Evolutionary conservation across 1,284 basidiomycete species (phyloP), one percentile per base, ranked within the genome.

Genomic region (Leccinum variabile): DNA sequence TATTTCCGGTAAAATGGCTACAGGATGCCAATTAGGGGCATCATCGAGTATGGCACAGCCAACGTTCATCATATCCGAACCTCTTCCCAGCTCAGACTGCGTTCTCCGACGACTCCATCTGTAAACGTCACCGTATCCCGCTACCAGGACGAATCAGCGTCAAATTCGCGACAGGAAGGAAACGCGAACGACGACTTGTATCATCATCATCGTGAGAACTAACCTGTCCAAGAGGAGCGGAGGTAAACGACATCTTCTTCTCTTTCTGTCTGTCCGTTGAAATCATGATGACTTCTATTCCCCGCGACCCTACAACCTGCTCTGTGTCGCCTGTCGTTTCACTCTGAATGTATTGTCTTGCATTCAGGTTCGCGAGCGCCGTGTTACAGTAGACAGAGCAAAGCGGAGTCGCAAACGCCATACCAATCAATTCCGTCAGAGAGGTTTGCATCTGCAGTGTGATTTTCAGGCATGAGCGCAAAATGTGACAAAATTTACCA

Each of bases 311-410:
- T 18, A 18, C 5, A 33, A 28, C 22, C 35, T 16, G n/a, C 54
- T 55, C 54, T 7, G 58, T 22, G 11, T 41, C 16, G 25, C n/a
- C 25, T 3, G 18, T 32, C n/a, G 11, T 8, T 49, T 39, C 41
- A 5, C 57, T 52, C 2, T 25, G 33, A 10, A 68, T 33, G 41
- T 65, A 65, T 13, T 28, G 9, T 37, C 67, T 60, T 1, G 46
- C 66, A 11, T 57, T 57, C 56, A 57, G 18, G 28, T 57, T 57
- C 28, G 56, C 56, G 56, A 57, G 39, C 2, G 39, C 56, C 18
- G 65, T 67, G 28, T 65, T 68, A 33, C 59, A 65, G 28, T 68
- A 68, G 32, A 67, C 11, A 2, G 68, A 22, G 16, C 65, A 65
- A 25, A 67, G 44, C 5, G 65, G 65, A 28, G 56, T 11, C 1